Conservation (phyloP, 208 protist species). For the Trypanosoma theileri region DNA sequence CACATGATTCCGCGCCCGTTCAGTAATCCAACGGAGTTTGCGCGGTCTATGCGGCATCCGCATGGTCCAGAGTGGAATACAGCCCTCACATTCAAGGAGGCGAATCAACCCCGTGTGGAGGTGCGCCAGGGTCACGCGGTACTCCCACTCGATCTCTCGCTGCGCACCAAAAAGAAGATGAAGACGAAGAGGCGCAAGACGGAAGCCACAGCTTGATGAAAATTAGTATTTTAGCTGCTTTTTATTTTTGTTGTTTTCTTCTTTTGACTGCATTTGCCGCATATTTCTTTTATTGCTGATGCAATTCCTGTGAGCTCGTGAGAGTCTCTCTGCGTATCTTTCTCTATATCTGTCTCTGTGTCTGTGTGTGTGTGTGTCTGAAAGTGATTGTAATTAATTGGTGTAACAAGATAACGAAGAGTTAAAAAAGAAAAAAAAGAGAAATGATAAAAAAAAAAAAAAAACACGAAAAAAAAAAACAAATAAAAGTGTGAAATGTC, state of each 20-base stretch:
- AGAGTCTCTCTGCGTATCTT: background rate
- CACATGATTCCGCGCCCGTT: conserved; percentile 93
- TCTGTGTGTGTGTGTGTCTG: too few species aligned
- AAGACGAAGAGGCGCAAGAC: conserved; percentile 83
- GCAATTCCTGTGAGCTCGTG: too few species aligned
- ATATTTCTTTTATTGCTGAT: too few species aligned
- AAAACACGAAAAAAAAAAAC: too few species aligned
- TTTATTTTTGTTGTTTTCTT: conserved; percentile 2
- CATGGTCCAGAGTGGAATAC: conserved; percentile 89
- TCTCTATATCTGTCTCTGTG: background rate
- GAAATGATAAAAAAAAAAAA: too few species aligned
- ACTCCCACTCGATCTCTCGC: conserved; percentile 73
- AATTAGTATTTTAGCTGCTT: background rate
- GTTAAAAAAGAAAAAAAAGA: too few species aligned
- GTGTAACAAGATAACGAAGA: too few species aligned
- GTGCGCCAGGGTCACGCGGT: conserved; percentile 78
- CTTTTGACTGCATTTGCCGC: too few species aligned
- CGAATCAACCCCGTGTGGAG: conserved; percentile 80
- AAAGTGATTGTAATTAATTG: too few species aligned
- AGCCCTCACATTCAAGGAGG: conserved; percentile 77
- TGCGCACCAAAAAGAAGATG: conserved; percentile 48
- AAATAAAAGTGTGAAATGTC: too few species aligned
- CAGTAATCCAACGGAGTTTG: conserved; percentile 88
- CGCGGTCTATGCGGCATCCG: conserved; percentile 88
- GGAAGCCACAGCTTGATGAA: conserved; percentile 1